phyloP scores from a whole-genome alignment of 2,329 filamentous ascomycete species.

The Pseudocercospora pini-densiflorae region DNA sequence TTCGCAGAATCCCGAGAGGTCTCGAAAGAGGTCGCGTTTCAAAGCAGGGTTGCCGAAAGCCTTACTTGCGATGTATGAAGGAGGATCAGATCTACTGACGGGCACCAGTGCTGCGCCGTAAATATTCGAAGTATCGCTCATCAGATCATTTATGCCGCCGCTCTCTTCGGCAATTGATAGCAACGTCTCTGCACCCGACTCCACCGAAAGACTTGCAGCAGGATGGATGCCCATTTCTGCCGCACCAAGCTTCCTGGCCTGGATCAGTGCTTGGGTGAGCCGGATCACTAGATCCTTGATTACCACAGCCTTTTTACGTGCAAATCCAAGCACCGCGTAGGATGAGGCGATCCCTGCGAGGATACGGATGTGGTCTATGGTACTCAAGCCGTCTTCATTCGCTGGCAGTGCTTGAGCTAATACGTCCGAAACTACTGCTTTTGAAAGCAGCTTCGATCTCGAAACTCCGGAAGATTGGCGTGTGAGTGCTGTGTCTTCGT shows the following conservation, averaged over 20 bases:
- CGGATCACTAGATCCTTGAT: slow-evolving; percentile 83
- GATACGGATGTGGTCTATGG: slow-evolving; percentile 63
- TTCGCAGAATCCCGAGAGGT: slow-evolving; percentile 93
- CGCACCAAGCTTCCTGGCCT: slow-evolving; percentile 88
- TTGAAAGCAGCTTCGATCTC: slow-evolving; percentile 18
- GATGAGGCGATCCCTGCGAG: slow-evolving; percentile 86
- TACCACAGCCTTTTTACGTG: slow-evolving; percentile 89
- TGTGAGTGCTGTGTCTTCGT: slow-evolving; percentile 3
- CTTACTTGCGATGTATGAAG: slow-evolving; percentile 20
- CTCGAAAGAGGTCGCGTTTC: slow-evolving; percentile 84
- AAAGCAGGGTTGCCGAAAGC: slow-evolving; percentile 76
- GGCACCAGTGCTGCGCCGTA: slow-evolving; percentile 34
- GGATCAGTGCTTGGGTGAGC: slow-evolving; percentile 81
- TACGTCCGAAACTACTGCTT: slow-evolving; percentile 28
- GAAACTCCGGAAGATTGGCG: slow-evolving; percentile 9
- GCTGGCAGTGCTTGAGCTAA: slow-evolving; percentile 32
- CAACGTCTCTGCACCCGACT: slow-evolving; percentile 54
- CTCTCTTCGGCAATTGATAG: slow-evolving; percentile 28
- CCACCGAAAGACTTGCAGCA: slow-evolving; percentile 78
- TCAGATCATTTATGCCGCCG: slow-evolving; percentile 33
- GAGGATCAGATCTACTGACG: slow-evolving; percentile 3
- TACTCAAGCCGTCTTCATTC: slow-evolving; percentile 38
- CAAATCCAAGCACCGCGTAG: slow-evolving; percentile 76
- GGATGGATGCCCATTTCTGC: slow-evolving; percentile 97
- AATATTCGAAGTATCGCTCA: slow-evolving; percentile 31